Base-by-base conservation (phyloP, 2,329 filamentous ascomycete species). In the Xylaria polymorpha region DNA sequence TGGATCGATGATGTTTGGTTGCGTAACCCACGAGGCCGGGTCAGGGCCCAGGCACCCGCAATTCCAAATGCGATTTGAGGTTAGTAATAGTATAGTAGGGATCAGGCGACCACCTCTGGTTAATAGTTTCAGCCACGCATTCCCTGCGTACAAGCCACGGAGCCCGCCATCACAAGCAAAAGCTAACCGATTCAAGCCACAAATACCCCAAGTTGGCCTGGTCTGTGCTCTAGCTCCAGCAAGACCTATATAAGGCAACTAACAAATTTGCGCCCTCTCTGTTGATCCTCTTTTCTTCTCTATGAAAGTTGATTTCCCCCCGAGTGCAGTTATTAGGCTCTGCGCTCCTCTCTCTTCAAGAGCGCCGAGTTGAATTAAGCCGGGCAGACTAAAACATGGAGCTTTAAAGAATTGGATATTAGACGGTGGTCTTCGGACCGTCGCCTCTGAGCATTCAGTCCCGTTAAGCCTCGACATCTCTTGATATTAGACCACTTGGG, bases 351-450 rank as follows among this genome's bases (percentile, higher is more conserved):
- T 53, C 75, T 75, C 75, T 77, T 74, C 76, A 81, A 80, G 79
- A 81, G 81, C 82, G 82, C 79, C 67, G 83, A 83, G 87, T 88
- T 89, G 87, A 85, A 86, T 84, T 82, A 83, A 29, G 77, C 84
- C 83, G 86, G 87, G 87, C 79, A 89, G 84, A 89, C 79, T 70
- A 79, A 84, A 85, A 80, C 77, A 72, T 84, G 87, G 85, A 82
- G 86, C 86, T 88, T 88, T 80, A 81, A 88, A 89, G 87, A 89
- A 89, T 88, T 88, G 86, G 84, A 81, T 84, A 86, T 82, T 86
- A 84, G 84, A 82, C 76, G 75, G 71, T 37, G 56, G 60, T 73
- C 69, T 66, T 70, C 53, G 67, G 67, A 73, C 51, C 25, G 64
- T 70, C 71, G 77, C 74, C 77, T 77, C 72, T 87, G 79, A 81